Percentiles rank a stretch among this genome's conserved stretches.
phyloP scores from a whole-genome alignment of 2,329 filamentous ascomycete genomes.

The Penicillium psychrosexuale region DNA sequence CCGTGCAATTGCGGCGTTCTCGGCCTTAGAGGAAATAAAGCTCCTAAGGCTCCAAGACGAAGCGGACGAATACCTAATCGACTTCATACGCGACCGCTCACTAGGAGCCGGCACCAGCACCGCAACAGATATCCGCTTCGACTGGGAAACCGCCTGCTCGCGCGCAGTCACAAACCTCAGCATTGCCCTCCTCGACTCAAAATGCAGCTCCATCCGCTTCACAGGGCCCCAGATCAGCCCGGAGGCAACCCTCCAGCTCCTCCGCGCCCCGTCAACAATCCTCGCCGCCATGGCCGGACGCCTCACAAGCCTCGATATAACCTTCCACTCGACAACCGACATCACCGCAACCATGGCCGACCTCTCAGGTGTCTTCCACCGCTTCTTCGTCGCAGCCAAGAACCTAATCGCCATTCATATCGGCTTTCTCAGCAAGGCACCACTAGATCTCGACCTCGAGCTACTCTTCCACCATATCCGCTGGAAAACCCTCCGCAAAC shows the following conservation, averaged over 20 bases:
- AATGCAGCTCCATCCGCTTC: conserved; percentile 58
- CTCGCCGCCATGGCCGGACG: conserved; percentile 53
- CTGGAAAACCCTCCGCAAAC: conserved; percentile 60
- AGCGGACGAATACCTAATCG: conserved; percentile 54
- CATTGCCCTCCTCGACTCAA: conserved; percentile 54
- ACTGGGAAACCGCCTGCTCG: conserved; percentile 62
- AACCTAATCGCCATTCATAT: conserved; percentile 63
- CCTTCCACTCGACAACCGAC: conserved; percentile 58
- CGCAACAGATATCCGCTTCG: conserved; percentile 48
- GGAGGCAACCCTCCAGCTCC: conserved; percentile 54
- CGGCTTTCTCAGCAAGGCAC: conserved; percentile 58
- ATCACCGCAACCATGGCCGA: conserved; percentile 57
- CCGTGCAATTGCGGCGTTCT: conserved; percentile 57
- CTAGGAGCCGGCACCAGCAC: conserved; percentile 25
- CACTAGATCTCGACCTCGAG: conserved; percentile 57
- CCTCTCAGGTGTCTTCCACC: conserved; percentile 56
- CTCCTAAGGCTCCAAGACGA: conserved; percentile 61
- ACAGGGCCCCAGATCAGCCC: conserved; percentile 62
- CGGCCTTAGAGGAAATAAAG: conserved; percentile 61
- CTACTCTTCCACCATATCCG: conserved; percentile 61
- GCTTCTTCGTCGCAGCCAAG: conserved; percentile 57
- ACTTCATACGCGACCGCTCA: conserved; percentile 50
- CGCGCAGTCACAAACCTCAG: conserved; percentile 60
- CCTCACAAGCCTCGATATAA: conserved; percentile 61
- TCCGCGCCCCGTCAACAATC: conserved; percentile 46